phyloP scores from a whole-genome alignment of 371 early-diverging fungal genomes.

The Apophysomyces sp. region DNA sequence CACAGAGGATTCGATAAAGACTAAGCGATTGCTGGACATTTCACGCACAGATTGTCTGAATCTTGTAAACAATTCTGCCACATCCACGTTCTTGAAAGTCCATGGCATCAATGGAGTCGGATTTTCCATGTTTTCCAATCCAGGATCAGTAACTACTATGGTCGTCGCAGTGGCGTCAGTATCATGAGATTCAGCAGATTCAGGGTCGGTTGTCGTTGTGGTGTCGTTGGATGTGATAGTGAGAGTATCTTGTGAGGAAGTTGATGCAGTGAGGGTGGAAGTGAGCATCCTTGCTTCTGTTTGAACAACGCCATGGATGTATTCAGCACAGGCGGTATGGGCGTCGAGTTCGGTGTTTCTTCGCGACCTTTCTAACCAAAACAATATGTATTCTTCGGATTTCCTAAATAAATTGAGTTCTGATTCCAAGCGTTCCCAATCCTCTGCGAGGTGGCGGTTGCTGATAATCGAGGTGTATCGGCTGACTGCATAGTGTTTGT shows the following conservation, averaged over 20 bases:
- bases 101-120: conserved; percentile 3
- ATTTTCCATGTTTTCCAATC: conserved; percentile 2
- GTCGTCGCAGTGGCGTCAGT: neutral
- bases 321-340: conserved; percentile 6
- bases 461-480: conserved; percentile 20
- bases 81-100: conserved; percentile 6
- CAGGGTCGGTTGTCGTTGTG: conserved; percentile 1
- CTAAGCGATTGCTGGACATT: neutral
- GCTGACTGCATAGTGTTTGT: conserved; percentile 20
- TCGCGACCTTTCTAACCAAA: conserved; percentile 11
- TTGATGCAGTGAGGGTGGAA: neutral
- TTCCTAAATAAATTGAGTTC: conserved; percentile 14
- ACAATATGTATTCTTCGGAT: conserved; percentile 4
- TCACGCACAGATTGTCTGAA: neutral
- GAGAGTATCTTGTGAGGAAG: too few relatives aligned
- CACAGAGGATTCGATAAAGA: conserved; percentile 9
- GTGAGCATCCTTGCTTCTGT: conserved; percentile 4
- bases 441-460: conserved; percentile 10
- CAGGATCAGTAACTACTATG: conserved; percentile 2
- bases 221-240: neutral
- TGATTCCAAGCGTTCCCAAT: conserved; percentile 17
- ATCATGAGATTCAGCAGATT: neutral
- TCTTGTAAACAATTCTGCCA: conserved; percentile 13
- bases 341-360: conserved; percentile 5
- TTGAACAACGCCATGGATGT: conserved; percentile 4